A percentile compares a stretch with the other conserved stretches of the same genome.
Conservation (phyloP, 345 rosid genomes). For the Xanthoceras sorbifolium region DNA sequence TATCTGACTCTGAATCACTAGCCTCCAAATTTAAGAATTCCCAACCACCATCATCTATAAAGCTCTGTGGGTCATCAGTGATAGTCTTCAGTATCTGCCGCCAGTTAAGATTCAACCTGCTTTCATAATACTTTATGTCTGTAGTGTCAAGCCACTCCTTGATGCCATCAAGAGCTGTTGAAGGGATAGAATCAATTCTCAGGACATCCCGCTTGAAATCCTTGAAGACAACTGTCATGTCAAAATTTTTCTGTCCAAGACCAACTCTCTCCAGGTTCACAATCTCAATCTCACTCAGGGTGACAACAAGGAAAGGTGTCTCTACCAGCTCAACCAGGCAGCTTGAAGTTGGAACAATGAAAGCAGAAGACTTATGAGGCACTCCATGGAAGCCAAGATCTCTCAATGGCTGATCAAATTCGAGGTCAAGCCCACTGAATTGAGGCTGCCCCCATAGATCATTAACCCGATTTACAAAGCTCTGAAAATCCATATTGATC, state of each 20-base stretch:
- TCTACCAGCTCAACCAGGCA: conserved; percentile 90
- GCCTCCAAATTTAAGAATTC: conserved; percentile 88
- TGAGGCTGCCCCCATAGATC: conserved; percentile 91
- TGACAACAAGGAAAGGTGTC: conserved; percentile 77
- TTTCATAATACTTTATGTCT: conserved; percentile 89
- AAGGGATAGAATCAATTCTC: conserved; percentile 79
- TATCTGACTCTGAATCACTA: conserved; percentile 82
- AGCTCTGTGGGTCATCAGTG: conserved; percentile 87
- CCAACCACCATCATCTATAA: conserved; percentile 89
- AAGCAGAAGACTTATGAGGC: conserved; percentile 73
- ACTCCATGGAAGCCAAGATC: conserved; percentile 98
- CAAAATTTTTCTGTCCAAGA: conserved; percentile 90
- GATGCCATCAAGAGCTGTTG: conserved; percentile 78
- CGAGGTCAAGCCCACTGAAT: conserved; percentile 75
- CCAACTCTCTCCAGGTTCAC: conserved; percentile 96
- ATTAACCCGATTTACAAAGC: conserved; percentile 79
- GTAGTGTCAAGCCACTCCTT: conserved; percentile 96
- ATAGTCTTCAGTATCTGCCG: conserved; percentile 85
- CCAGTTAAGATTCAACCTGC: conserved; percentile 94
- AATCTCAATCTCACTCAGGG: conserved; percentile 90
- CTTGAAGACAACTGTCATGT: conserved; percentile 88
- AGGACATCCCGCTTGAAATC: conserved; percentile 91
- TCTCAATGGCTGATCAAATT: conserved; percentile 93
- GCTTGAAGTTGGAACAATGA: conserved; percentile 85
- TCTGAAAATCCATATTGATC: conserved; percentile 82